These are phyloP conservation scores for Antrodiella citrinella DNA, from an alignment of 768 basidiomycete species.

Conservation along the genomic window DNA sequence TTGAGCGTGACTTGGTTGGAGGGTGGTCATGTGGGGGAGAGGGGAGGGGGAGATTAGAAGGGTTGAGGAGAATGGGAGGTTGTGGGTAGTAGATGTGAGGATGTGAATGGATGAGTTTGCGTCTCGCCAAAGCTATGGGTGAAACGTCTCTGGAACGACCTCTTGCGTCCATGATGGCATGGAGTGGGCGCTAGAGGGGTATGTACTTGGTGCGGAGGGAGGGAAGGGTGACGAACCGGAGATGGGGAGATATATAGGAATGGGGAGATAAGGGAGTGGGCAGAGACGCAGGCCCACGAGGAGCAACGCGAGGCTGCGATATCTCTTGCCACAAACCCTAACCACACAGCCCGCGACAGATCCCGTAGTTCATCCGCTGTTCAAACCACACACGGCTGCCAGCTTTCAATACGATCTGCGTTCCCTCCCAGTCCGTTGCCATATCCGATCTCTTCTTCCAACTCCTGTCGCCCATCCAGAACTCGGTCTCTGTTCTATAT, in stretches of 20 bases:
- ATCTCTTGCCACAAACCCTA: neutral
- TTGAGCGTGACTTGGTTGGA: constrained; percentile 6
- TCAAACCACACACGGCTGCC: neutral
- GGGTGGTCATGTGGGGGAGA: too few species aligned
- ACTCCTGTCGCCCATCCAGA: neutral
- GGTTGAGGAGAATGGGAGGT: constrained; percentile 4
- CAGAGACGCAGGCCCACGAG: neutral
- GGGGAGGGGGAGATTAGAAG: constrained; percentile 5
- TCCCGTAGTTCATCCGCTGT: neutral
- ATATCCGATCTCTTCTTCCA: neutral
- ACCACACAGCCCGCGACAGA: neutral
- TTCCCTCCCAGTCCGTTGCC: neutral
- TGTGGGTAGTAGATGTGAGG: constrained; percentile 7
- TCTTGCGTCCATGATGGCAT: constrained; percentile 17
- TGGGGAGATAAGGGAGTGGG: neutral
- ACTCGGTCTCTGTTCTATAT: neutral
- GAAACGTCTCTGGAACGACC: constrained; percentile 22
- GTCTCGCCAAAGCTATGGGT: constrained; percentile 14
- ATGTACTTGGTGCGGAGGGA: neutral
- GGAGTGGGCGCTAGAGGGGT: constrained; percentile 1
- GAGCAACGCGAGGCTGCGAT: too few species aligned
- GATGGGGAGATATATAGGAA: constrained; percentile 8
- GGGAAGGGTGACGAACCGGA: neutral
- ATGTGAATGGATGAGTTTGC: constrained; percentile 4
- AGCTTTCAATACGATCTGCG: neutral